phyloP scores from a whole-genome alignment of 805 yeast genomes.

The Hanseniaspora lachancei region DNA sequence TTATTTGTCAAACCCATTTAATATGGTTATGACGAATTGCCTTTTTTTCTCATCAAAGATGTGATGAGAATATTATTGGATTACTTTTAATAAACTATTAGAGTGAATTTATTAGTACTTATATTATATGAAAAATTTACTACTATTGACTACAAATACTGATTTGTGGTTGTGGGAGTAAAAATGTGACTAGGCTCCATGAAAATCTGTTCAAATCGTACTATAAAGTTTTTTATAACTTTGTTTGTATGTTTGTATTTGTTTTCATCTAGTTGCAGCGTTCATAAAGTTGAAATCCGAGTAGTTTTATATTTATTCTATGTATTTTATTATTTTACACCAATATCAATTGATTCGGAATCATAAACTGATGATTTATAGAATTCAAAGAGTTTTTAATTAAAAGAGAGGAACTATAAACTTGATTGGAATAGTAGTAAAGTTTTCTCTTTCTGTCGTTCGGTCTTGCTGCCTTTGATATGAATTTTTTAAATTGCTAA shows the following conservation, averaged over 20 bases:
- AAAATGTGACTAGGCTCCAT: neutral
- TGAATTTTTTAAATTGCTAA: no score
- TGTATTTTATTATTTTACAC: neutral
- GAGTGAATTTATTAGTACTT: slow-evolving; percentile 1
- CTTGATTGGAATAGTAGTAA: no score
- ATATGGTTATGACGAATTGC: no score
- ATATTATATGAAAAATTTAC: neutral
- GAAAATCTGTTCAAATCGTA: neutral
- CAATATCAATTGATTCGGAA: neutral
- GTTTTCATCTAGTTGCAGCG: neutral
- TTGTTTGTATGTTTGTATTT: neutral
- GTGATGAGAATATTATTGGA: neutral
- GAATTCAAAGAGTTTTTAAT: neutral
- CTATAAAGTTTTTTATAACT: neutral
- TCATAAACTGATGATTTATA: neutral
- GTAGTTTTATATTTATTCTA: slow-evolving; percentile 1
- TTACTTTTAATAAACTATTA: neutral
- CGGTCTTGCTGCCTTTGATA: no score
- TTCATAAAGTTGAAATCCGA: slow-evolving; percentile 1
- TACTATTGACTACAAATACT: neutral
- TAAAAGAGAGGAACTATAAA: neutral
- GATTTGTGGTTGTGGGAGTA: neutral
- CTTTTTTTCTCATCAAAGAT: neutral
- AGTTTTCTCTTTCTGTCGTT: no score
- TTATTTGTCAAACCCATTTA: no score